A percentile compares a stretch with the other conserved stretches of the same genome.
phyloP scores from a whole-genome alignment of 306 rosid species.

The Cucumis hystrix region DNA sequence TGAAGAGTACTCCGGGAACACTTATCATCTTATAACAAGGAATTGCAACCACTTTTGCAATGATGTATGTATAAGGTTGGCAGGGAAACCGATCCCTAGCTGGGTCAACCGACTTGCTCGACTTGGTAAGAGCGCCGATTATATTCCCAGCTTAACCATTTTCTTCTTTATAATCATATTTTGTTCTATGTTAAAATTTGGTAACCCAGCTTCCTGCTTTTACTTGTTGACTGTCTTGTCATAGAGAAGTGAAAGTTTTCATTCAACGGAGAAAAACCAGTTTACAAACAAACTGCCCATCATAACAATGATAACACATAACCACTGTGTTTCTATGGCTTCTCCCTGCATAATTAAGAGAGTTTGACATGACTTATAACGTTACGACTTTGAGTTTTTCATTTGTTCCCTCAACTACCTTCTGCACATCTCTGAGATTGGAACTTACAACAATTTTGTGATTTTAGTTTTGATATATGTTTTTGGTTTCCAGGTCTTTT shows the following conservation, averaged over 20 bases:
- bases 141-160: not conserved
- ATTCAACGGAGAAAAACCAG: not conserved
- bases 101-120: constrained; percentile 98
- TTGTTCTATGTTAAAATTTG: not conserved
- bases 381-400: not conserved
- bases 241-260: not conserved
- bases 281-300: not conserved
- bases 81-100: constrained; percentile 66
- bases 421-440: not conserved
- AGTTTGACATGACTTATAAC: not conserved
- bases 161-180: not conserved
- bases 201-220: not conserved
- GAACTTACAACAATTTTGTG: not conserved
- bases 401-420: not conserved
- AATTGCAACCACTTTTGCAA: constrained; percentile 91
- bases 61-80: constrained; percentile 52
- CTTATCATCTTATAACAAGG: constrained; percentile 77
- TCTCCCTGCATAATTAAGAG: not conserved
- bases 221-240: not conserved
- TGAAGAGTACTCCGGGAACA: constrained; percentile 59
- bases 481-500: constrained; percentile 38
- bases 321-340: not conserved
- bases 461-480: not conserved
- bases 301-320: not conserved
- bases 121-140: constrained; percentile 41